These are phyloP conservation scores for Cryptosporidium muris DNA, from an alignment of 169 alveolate genomes.

Conservation along the genomic window DNA sequence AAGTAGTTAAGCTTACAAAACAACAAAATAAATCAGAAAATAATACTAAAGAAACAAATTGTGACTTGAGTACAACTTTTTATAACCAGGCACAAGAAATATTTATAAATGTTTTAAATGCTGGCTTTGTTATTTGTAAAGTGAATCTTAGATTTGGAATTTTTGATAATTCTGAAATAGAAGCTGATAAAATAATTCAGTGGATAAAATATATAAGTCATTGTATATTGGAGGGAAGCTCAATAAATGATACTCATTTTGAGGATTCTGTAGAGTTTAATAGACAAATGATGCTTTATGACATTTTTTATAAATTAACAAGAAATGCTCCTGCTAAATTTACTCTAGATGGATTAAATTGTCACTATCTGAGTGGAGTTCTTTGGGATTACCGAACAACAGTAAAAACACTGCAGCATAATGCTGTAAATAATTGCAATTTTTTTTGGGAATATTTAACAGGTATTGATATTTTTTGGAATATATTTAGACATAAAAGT, in stretches of 20 bases:
- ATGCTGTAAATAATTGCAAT: background rate
- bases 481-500: slow-evolving; percentile 29
- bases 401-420: background rate
- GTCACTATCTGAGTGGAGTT: background rate
- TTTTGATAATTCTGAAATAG: background rate
- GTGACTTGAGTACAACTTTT: too few relatives aligned
- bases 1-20: too few relatives aligned
- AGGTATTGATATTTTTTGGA: slow-evolving; percentile 34
- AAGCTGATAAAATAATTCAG: too few relatives aligned
- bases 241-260: too few relatives aligned
- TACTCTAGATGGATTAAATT: background rate
- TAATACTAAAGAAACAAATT: too few relatives aligned
- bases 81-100: too few relatives aligned
- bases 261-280: too few relatives aligned
- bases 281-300: slow-evolving; percentile 63
- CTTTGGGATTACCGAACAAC: too few relatives aligned
- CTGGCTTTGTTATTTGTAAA: too few relatives aligned
- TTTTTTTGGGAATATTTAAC: slow-evolving; percentile 12
- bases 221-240: background rate
- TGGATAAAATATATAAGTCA: background rate
- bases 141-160: slow-evolving; percentile 27
- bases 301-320: slow-evolving; percentile 1
- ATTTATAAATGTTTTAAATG: too few relatives aligned
- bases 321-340: slow-evolving; percentile 8
- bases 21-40: too few relatives aligned